A percentile compares a stretch with the other conserved stretches of the same genome.
These are phyloP conservation scores for Candida mesenterica DNA, from an alignment of 1,139 yeast species.

Conservation along the genomic window DNA sequence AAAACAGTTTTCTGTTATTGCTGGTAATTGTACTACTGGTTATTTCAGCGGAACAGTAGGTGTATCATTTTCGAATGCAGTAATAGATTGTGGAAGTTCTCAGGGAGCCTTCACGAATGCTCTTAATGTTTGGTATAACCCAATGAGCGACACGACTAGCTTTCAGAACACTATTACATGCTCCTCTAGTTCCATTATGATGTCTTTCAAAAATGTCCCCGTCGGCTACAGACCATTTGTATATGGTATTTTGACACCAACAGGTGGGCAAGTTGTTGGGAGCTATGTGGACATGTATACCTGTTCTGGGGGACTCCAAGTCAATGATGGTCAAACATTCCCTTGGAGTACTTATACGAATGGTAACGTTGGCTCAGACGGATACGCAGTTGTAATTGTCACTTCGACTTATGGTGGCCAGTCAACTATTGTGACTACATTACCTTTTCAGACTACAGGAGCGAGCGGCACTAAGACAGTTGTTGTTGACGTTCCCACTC, in stretches of 20 bases:
- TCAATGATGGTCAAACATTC: constrained; percentile 3
- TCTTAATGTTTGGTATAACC: constrained; percentile 22
- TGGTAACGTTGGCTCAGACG: constrained; percentile 18
- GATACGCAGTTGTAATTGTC: constrained; percentile 17
- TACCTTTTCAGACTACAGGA: constrained; percentile 1
- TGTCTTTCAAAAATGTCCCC: constrained; percentile 24
- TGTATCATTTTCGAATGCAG: constrained; percentile 10
- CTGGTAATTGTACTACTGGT: constrained; percentile 23
- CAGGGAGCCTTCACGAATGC: constrained; percentile 20
- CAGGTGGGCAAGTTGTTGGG: background rate
- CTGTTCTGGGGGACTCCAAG: too few relatives aligned
- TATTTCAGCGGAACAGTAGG: constrained; percentile 25
- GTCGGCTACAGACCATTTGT: constrained; percentile 33
- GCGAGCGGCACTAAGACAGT: constrained; percentile 6
- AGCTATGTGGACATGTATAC: constrained; percentile 15
- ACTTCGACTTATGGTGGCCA: constrained; percentile 24
- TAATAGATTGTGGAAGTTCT: constrained; percentile 22
- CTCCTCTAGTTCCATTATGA: constrained; percentile 8
- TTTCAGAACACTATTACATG: too few relatives aligned
- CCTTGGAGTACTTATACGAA: constrained; percentile 12
- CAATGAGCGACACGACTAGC: too few relatives aligned
- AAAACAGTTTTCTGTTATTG: constrained; percentile 19
- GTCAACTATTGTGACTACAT: constrained; percentile 2
- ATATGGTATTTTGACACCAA: constrained; percentile 15
- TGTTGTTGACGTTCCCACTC: constrained; percentile 1